phyloP scores from a whole-genome alignment of 163 green algal genomes.

The Trebouxia gelatinosa region DNA sequence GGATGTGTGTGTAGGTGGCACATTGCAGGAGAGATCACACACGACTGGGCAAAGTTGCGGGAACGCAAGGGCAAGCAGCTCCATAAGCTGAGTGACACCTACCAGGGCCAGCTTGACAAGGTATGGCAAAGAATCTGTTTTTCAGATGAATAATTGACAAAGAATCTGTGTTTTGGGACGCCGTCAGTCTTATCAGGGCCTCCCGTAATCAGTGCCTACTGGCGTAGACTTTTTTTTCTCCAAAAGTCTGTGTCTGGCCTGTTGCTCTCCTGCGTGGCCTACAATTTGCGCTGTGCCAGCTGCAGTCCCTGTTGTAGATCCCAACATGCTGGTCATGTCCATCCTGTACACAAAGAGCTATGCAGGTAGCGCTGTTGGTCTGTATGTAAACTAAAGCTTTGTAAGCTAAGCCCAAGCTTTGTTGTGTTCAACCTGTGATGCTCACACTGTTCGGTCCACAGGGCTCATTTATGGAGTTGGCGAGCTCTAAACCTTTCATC shows the following conservation, averaged over 20 bases:
- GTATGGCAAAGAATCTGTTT: no score
- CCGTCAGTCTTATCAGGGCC: not conserved
- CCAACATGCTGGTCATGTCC: no score
- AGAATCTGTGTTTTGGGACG: no score
- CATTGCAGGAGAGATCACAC: conserved; percentile 34
- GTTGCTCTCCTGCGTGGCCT: not conserved
- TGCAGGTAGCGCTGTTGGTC: no score
- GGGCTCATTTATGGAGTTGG: no score
- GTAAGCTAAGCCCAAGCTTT: no score
- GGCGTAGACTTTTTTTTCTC: not conserved
- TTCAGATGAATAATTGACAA: no score
- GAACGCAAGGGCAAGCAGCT: conserved; percentile 85
- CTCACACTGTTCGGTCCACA: no score
- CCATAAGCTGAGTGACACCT: conserved; percentile 88
- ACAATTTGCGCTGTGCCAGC: not conserved
- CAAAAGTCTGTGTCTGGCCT: not conserved
- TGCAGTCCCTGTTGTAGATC: not conserved
- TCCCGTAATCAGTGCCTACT: not conserved
- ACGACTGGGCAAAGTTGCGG: conserved; percentile 74
- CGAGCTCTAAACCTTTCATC: no score
- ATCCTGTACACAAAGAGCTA: no score
- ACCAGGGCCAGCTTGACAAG: conserved; percentile 77
- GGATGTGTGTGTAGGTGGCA: conserved; percentile 38
- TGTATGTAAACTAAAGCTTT: no score
- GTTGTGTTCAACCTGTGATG: no score